phyloP scores from a whole-genome alignment of 495 filamentous ascomycete genomes.

The Astrothelium subdiscretum region DNA sequence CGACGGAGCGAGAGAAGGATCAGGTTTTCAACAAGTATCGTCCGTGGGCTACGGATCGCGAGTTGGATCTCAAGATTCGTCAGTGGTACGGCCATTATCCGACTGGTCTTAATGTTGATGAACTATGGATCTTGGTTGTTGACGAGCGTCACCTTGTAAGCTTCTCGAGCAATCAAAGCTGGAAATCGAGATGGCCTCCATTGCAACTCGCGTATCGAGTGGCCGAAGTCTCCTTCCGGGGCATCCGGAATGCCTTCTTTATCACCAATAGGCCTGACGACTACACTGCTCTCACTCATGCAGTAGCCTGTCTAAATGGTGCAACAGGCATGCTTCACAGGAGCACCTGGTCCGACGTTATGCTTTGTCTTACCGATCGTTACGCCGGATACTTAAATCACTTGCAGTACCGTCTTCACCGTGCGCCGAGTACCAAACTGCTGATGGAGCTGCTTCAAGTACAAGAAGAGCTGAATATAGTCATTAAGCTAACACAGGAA shows the following conservation, averaged over 20 bases:
- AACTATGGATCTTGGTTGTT: slow-evolving; percentile 30
- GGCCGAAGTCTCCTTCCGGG: slow-evolving; percentile 27
- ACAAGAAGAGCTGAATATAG: slow-evolving; percentile 31
- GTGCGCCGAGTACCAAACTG: slow-evolving; percentile 29
- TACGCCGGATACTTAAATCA: slow-evolving; percentile 30
- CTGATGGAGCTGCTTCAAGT: slow-evolving; percentile 31
- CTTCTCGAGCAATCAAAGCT: slow-evolving; percentile 31
- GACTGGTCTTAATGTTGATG: slow-evolving; percentile 28
- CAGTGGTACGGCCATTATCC: slow-evolving; percentile 34
- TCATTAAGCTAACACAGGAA: slow-evolving; percentile 30
- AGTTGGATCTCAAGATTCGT: slow-evolving; percentile 27
- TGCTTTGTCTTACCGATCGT: slow-evolving; percentile 26
- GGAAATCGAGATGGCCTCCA: slow-evolving; percentile 30
- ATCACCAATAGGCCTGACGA: slow-evolving; percentile 16
- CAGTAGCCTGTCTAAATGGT: slow-evolving; percentile 24
- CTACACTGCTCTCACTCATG: slow-evolving; percentile 25
- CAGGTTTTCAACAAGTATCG: slow-evolving; percentile 31
- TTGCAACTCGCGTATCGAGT: slow-evolving; percentile 28
- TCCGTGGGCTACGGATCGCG: slow-evolving; percentile 28
- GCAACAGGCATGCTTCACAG: slow-evolving; percentile 28
- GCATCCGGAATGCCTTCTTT: slow-evolving; percentile 26
- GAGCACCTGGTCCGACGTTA: slow-evolving; percentile 29
- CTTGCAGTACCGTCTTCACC: slow-evolving; percentile 29
- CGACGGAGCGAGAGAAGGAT: slow-evolving; percentile 23
- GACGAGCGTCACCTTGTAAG: slow-evolving; percentile 27